These are phyloP conservation scores for Dissophora globulifera DNA, from an alignment of 192 early-diverging fungal species.

Conservation along the genomic window DNA sequence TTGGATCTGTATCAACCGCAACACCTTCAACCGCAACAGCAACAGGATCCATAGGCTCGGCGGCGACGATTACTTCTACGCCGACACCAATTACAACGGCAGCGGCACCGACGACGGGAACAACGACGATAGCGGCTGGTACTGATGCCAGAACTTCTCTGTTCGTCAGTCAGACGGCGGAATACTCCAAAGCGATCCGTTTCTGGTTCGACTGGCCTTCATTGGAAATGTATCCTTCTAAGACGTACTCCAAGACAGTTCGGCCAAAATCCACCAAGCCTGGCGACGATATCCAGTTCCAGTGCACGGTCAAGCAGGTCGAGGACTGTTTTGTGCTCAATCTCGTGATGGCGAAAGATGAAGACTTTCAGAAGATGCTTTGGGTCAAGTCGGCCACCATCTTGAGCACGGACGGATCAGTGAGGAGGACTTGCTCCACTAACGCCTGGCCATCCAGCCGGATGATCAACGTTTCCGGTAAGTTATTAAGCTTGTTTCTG, in stretches of 20 bases:
- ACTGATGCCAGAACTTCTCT: background rate
- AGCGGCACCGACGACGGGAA: background rate
- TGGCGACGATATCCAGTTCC: background rate
- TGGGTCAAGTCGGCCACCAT: conserved; percentile 9
- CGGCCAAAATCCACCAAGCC: background rate
- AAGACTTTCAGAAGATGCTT: background rate
- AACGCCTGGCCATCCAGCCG: background rate
- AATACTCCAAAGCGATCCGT: too few species aligned
- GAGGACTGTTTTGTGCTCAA: conserved; percentile 11
- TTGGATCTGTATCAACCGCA: background rate
- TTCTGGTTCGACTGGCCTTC: conserved; percentile 13
- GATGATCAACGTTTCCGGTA: conserved; percentile 14
- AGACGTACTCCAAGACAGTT: background rate
- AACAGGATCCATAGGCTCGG: background rate
- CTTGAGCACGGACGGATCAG: background rate
- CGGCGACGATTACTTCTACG: background rate
- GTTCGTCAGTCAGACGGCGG: too few species aligned
- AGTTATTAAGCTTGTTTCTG: background rate
- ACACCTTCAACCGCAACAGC: background rate
- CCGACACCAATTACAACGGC: background rate
- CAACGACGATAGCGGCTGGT: background rate
- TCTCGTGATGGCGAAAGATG: background rate
- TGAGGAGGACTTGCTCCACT: background rate
- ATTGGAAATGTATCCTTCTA: background rate
- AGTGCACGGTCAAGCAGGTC: conserved; percentile 2